Evolutionary conservation across 495 filamentous ascomycete genomes (phyloP).

Genomic region (Xylaria palmicola): DNA sequence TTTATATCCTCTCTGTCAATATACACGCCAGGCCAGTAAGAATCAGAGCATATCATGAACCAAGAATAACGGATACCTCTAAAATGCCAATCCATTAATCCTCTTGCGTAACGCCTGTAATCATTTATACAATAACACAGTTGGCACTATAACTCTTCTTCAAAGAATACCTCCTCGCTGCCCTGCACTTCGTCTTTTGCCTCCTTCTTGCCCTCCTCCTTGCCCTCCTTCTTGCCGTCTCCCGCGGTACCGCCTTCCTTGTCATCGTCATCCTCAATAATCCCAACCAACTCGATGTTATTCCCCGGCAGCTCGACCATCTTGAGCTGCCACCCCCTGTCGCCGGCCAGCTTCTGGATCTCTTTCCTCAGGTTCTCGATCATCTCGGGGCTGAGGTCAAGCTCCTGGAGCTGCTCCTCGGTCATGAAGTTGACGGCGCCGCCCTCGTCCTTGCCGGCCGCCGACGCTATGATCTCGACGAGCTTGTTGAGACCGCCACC

Average conservation of each 20-base stretch:
- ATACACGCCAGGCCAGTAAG: no score
- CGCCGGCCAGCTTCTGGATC: slow-evolving; percentile 49
- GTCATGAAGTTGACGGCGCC: slow-evolving; percentile 53
- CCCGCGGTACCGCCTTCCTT: slow-evolving; percentile 41
- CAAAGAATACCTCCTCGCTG: slow-evolving; percentile 47
- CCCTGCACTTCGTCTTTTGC: slow-evolving; percentile 26
- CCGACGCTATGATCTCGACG: slow-evolving; percentile 38
- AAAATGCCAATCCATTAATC: slow-evolving; percentile 6
- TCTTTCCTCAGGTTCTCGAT: slow-evolving; percentile 64
- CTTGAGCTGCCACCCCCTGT: slow-evolving; percentile 56
- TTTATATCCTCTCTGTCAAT: no score
- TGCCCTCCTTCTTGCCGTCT: slow-evolving; percentile 8
- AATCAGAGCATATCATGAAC: not conserved
- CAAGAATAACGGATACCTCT: not conserved
- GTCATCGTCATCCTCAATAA: slow-evolving; percentile 47
- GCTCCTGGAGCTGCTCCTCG: slow-evolving; percentile 63
- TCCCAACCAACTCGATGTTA: slow-evolving; percentile 41
- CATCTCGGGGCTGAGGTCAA: slow-evolving; percentile 66
- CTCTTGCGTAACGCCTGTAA: slow-evolving; percentile 22
- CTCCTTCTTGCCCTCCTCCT: not conserved
- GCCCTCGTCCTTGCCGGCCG: slow-evolving; percentile 51
- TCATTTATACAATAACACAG: slow-evolving; percentile 7
- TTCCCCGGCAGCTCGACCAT: slow-evolving; percentile 45
- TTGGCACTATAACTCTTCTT: slow-evolving; percentile 42
- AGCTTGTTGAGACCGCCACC: slow-evolving; percentile 17